Percentiles rank a stretch among this genome's conserved stretches.
Conservation (phyloP, 2,329 filamentous ascomycete genomes). For the Botrytis deweyae region DNA sequence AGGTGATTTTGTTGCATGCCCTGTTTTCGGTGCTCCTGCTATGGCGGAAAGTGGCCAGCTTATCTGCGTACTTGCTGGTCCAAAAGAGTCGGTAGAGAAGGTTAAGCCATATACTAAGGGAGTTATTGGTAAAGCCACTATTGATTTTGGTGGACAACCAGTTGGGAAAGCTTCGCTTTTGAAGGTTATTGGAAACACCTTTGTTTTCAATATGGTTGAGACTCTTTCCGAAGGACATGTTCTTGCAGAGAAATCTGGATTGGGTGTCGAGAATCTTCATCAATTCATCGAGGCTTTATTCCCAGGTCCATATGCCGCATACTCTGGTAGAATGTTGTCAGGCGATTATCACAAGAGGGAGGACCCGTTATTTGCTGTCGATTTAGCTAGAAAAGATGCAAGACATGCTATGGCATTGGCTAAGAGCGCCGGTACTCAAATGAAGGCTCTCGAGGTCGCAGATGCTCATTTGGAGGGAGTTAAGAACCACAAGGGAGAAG, state of each 20-base stretch:
- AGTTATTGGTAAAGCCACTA: conserved; percentile 66
- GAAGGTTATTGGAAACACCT: conserved; percentile 78
- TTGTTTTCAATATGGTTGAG: conserved; percentile 73
- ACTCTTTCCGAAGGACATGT: conserved; percentile 75
- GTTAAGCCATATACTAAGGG: conserved; percentile 70
- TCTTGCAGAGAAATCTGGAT: conserved; percentile 75
- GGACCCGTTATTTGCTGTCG: conserved; percentile 78
- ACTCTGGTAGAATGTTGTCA: conserved; percentile 69
- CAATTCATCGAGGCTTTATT: conserved; percentile 72
- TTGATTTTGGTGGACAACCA: conserved; percentile 69
- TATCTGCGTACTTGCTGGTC: conserved; percentile 71
- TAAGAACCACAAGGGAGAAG: conserved; percentile 65
- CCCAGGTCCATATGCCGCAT: conserved; percentile 71
- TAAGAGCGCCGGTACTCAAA: conserved; percentile 55
- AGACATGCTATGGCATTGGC: conserved; percentile 71
- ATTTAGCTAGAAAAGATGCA: conserved; percentile 80
- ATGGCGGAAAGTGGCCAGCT: conserved; percentile 70
- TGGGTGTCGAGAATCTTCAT: conserved; percentile 70
- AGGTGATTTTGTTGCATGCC: conserved; percentile 71
- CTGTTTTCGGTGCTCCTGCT: conserved; percentile 69
- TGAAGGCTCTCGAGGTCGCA: conserved; percentile 65
- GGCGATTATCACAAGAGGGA: conserved; percentile 76
- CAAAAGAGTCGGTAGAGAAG: conserved; percentile 57
- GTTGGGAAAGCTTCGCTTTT: conserved; percentile 71
- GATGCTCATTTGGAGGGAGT: conserved; percentile 69